Evolutionary conservation across 257 asterid species (phyloP).

Genomic region (Solanum ahanhuiri): DNA sequence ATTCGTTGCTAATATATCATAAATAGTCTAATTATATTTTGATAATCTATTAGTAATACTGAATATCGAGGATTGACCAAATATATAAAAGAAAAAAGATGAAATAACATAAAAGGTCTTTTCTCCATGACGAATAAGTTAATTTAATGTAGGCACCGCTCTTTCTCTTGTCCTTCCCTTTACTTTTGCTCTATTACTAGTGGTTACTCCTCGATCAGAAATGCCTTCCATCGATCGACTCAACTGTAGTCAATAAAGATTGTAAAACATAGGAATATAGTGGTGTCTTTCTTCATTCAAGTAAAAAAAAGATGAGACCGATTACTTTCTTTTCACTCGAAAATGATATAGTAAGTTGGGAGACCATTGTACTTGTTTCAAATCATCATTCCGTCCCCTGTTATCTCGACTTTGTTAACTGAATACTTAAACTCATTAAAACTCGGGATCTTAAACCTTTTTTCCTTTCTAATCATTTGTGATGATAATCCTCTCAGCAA

Average conservation of each 20-base stretch:
- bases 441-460: not conserved
- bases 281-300: not conserved
- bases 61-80: not conserved
- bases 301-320: too few species aligned
- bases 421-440: too few species aligned
- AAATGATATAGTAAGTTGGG: not conserved
- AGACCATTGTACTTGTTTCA: not conserved
- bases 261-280: too few species aligned
- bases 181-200: not conserved
- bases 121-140: too few species aligned
- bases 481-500: constrained; percentile 13
- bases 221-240: not conserved
- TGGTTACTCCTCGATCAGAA: not conserved
- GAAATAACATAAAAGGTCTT: too few species aligned
- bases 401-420: not conserved
- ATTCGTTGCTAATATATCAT: too few species aligned
- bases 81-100: not conserved
- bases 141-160: not conserved
- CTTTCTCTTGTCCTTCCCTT: too few species aligned
- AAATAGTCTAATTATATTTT: too few species aligned
- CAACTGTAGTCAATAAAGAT: too few species aligned
- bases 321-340: too few species aligned
- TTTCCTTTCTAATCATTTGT: not conserved
- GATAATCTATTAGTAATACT: not conserved
- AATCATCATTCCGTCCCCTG: too few species aligned